These are phyloP conservation scores for Acrodontium crateriforme DNA, from an alignment of 2,329 filamentous ascomycete species.

Conservation along the genomic window DNA sequence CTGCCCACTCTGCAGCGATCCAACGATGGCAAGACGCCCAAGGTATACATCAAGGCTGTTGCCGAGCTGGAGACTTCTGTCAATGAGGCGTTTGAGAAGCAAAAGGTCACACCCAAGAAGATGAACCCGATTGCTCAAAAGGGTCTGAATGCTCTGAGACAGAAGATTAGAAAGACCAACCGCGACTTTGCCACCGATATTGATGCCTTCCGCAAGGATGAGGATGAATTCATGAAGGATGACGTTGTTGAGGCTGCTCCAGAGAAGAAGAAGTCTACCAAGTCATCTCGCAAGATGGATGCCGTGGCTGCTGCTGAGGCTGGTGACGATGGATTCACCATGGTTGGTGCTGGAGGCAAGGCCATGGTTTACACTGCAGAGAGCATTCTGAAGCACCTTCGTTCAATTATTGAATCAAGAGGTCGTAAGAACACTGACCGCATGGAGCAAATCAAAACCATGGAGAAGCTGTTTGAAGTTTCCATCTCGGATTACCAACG, in stretches of 20 bases:
- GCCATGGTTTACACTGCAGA: slow-evolving; percentile 87
- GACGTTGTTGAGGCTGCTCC: slow-evolving; percentile 67
- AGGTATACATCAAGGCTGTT: slow-evolving; percentile 82
- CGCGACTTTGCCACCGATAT: slow-evolving; percentile 85
- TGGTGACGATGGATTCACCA: slow-evolving; percentile 70
- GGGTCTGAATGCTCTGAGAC: slow-evolving; percentile 91
- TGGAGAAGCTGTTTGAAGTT: slow-evolving; percentile 92
- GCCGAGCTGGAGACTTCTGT: slow-evolving; percentile 89
- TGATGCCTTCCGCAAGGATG: slow-evolving; percentile 72
- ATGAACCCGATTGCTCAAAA: slow-evolving; percentile 95
- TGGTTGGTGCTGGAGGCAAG: slow-evolving; percentile 78
- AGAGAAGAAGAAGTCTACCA: slow-evolving; percentile 43
- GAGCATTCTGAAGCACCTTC: slow-evolving; percentile 94
- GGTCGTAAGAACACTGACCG: slow-evolving; percentile 99
- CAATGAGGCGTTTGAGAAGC: slow-evolving; percentile 86
- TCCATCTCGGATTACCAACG: slow-evolving; percentile 83
- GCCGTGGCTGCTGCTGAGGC: slow-evolving; percentile 37
- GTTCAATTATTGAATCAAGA: slow-evolving; percentile 83
- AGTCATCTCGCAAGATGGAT: slow-evolving; percentile 32
- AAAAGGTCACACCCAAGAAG: slow-evolving; percentile 93
- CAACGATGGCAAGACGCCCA: slow-evolving; percentile 64
- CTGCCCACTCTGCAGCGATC: slow-evolving; percentile 33
- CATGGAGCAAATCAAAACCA: slow-evolving; percentile 83
- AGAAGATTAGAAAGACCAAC: slow-evolving; percentile 97
- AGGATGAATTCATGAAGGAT: slow-evolving; percentile 77